phyloP scores from a whole-genome alignment of 805 yeast genomes.

The Pichia manshurica region DNA sequence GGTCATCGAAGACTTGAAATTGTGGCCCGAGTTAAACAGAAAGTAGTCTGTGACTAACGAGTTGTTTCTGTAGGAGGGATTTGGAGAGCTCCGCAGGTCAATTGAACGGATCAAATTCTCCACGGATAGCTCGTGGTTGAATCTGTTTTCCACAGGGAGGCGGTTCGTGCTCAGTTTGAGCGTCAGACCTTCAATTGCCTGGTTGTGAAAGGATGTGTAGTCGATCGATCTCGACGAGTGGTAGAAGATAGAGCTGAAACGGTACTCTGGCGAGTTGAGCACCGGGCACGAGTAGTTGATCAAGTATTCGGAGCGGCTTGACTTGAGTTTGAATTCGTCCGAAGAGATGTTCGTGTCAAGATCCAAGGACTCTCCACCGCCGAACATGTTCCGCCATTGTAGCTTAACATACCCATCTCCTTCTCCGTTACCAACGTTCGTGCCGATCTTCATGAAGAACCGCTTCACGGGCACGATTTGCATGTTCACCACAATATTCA shows the following conservation, averaged over 20 bases:
- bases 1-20: constrained; percentile 39
- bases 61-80: constrained; percentile 22
- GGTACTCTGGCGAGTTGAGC: constrained; percentile 35
- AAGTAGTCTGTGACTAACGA: constrained; percentile 30
- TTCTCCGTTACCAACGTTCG: constrained; percentile 94
- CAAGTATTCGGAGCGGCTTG: constrained; percentile 44
- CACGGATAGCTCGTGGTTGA: constrained; percentile 43
- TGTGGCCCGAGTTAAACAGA: constrained; percentile 38
- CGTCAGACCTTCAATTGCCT: constrained; percentile 38
- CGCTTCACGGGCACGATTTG: constrained; percentile 53
- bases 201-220: constrained; percentile 42
- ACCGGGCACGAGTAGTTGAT: constrained; percentile 44
- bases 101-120: constrained; percentile 42
- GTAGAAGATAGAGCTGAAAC: constrained; percentile 35
- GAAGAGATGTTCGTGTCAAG: constrained; percentile 40
- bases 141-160: constrained; percentile 24
- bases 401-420: constrained; percentile 89
- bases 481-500: constrained; percentile 27
- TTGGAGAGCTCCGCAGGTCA: constrained; percentile 16
- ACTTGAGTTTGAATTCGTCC: constrained; percentile 42
- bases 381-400: constrained; percentile 52
- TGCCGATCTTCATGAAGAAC: constrained; percentile 85
- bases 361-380: constrained; percentile 48
- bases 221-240: constrained; percentile 43
- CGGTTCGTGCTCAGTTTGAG: constrained; percentile 35